Evolutionary conservation across 108 stramenopile species (phyloP), one percentile per base, ranked within the genome.

Genomic region (Nitzschia sp.): DNA sequence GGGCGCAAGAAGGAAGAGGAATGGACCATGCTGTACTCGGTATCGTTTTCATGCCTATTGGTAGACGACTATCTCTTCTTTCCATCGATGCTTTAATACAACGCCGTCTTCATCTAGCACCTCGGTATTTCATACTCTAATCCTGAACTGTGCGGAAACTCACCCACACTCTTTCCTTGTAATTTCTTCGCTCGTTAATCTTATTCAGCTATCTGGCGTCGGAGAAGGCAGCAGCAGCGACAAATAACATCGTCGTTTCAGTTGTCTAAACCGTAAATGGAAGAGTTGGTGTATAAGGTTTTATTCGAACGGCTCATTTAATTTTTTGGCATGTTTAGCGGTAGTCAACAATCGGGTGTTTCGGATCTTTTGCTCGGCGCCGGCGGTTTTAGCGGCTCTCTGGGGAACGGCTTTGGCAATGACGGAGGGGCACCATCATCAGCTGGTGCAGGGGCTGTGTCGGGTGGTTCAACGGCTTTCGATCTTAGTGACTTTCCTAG

Each of bases 401-500:
- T 79, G 71, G 82, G 71, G 58, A 85, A 78, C 36, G 79, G 80
- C 30, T 76, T 75, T 57, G 79, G 78, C 33, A 77, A 62, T 57
- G 73, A 75, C 27, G 71, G 60, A n/a, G 66, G 30, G n/a, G 45
- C 78, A 28, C 53, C 61, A 36, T 66, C 64, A 47, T 60, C 79
- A 61, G 55, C 77, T 30, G 65, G 53, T 53, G 71, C 65, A 45
- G 66, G 69, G 63, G 70, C 57, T 34, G 56, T 71, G 62, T 36
- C 75, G 28, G 63, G 38, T 34, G 76, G 62, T n/a, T 69, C 47
- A 22, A 64, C 59, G 4, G 65, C 87, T 28, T 90, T 93, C 64
- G 92, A 93, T 69, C 79, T 93, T 53, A 90, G 75, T 61, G 92
- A 93, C 72, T 93, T 93, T 87, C 92, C 92, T 38, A 88, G 80